phyloP scores from a whole-genome alignment of 2,329 filamentous ascomycete species.

The Hypoxylon sp. region DNA sequence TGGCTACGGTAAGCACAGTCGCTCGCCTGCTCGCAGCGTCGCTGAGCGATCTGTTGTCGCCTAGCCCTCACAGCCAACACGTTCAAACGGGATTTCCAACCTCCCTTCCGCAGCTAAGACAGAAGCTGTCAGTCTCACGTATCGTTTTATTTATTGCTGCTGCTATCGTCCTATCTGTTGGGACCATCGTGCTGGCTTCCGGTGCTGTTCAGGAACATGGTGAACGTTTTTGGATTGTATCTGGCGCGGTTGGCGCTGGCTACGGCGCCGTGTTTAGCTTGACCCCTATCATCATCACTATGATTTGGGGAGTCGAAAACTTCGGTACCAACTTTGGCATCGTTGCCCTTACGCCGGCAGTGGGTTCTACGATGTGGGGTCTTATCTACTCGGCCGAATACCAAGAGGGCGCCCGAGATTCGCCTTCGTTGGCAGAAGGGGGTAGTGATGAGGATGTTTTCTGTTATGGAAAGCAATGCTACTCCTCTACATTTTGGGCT shows the following conservation, averaged over 20 bases:
- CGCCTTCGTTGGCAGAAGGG: constrained; percentile 45
- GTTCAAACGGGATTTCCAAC: constrained; percentile 54
- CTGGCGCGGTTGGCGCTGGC: constrained; percentile 83
- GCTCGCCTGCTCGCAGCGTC: constrained; percentile 89
- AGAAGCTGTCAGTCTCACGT: constrained; percentile 72
- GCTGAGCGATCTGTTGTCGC: constrained; percentile 86
- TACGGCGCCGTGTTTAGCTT: constrained; percentile 93
- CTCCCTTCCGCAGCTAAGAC: constrained; percentile 47
- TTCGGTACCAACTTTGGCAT: constrained; percentile 99
- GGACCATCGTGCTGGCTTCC: constrained; percentile 79
- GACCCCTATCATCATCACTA: constrained; percentile 90
- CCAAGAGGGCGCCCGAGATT: constrained; percentile 67
- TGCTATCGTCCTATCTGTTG: constrained; percentile 75
- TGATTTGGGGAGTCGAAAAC: constrained; percentile 98
- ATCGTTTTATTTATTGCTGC: constrained; percentile 81
- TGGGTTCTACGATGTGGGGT: constrained; percentile 90
- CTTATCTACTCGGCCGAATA: constrained; percentile 86
- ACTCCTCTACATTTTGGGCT: constrained; percentile 83
- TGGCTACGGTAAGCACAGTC: constrained; percentile 89
- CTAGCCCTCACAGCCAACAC: constrained; percentile 67
- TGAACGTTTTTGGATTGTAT: constrained; percentile 85
- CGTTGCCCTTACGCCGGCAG: constrained; percentile 87
- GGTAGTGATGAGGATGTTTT: constrained; percentile 58
- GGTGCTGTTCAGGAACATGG: constrained; percentile 78
- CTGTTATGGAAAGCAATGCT: constrained; percentile 85